Conservation (phyloP, 257 asterid genomes). For the Avicennia marina region DNA sequence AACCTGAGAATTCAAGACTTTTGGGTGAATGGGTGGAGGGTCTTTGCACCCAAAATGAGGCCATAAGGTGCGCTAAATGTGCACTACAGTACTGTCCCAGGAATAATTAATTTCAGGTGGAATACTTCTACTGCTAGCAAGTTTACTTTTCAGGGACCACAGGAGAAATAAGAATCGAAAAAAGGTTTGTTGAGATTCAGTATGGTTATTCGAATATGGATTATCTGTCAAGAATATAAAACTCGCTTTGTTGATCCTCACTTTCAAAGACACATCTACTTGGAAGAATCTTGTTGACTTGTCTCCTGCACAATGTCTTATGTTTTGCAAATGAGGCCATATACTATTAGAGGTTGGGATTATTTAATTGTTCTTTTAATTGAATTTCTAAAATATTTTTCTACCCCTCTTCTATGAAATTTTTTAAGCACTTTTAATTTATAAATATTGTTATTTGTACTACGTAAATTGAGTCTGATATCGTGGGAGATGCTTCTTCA, state of each 20-base stretch:
- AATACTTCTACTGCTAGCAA: not conserved
- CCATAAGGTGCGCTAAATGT: no score
- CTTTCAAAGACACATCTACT: constrained; percentile 19
- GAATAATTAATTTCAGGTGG: not conserved
- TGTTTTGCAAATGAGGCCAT: constrained; percentile 1
- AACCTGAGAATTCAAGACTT: no score
- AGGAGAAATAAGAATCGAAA: constrained; percentile 9
- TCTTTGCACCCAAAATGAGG: no score
- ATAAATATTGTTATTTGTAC: no score
- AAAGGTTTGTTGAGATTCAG: constrained; percentile 7
- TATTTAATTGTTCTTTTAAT: no score
- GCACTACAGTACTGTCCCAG: no score
- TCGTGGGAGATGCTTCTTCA: no score
- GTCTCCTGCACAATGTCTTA: constrained; percentile 11
- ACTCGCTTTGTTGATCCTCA: constrained; percentile 25
- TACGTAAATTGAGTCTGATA: no score
- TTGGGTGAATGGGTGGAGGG: no score
- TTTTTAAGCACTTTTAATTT: no score
- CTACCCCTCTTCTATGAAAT: no score
- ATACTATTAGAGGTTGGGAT: not conserved
- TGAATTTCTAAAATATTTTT: no score
- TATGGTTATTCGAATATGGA: constrained; percentile 12
- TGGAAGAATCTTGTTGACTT: constrained; percentile 35
- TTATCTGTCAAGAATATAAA: constrained; percentile 6
- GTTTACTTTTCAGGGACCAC: not conserved